Conservation (phyloP, 1,139 yeast species). For the Lodderomyces beijingensis region DNA sequence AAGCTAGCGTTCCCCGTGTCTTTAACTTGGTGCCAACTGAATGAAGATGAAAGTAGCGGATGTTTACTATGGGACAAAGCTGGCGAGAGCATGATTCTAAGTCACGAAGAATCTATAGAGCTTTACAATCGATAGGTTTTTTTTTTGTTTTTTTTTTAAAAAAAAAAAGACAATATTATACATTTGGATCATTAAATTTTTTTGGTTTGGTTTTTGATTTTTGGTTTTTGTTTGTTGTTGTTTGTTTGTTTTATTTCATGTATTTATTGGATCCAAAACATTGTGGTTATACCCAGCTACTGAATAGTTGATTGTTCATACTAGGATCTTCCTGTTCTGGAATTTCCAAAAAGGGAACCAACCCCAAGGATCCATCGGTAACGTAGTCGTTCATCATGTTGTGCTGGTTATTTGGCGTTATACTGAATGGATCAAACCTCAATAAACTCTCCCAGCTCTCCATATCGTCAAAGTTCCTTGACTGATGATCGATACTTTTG, state of each 20-base stretch:
- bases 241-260: neutral
- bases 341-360: conserved; percentile 51
- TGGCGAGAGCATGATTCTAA: neutral
- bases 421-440: conserved; percentile 41
- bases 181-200: neutral
- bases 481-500: neutral
- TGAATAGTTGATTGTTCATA: too few relatives aligned
- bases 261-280: neutral
- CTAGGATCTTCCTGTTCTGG: neutral
- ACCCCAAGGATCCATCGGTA: conserved; percentile 65
- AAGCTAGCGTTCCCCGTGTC: neutral
- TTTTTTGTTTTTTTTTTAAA: too few relatives aligned
- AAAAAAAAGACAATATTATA: neutral
- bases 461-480: conserved; percentile 13
- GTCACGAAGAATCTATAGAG: conserved; percentile 1
- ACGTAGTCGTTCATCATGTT: conserved; percentile 52
- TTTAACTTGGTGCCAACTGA: too few relatives aligned
- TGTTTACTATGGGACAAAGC: conserved; percentile 6
- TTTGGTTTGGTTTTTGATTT: too few relatives aligned
- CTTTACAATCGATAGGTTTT: too few relatives aligned
- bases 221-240: neutral
- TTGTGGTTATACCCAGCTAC: neutral
- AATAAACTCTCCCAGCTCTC: conserved; percentile 27
- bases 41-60: too few relatives aligned
- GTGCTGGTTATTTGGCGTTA: conserved; percentile 33